Evolutionary conservation across 1,139 yeast species (phyloP), one percentile per base, ranked within the genome.

Genomic region (Hansenula sp.): DNA sequence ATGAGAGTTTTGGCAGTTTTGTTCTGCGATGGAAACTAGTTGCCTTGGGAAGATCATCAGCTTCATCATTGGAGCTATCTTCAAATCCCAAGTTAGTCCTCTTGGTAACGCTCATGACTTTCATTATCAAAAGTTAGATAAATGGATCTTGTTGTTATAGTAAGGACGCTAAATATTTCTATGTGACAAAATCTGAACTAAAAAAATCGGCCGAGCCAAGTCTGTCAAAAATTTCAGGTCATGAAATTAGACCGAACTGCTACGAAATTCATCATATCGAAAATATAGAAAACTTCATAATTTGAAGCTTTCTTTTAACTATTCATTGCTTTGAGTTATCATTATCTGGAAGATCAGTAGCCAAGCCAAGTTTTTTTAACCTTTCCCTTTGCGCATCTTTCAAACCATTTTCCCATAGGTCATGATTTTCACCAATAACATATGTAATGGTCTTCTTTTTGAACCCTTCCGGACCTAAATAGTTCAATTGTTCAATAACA

Each of bases 391-490:
- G 54, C 1, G 41, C 51, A 2, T 54, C 48, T 36, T 59, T 60
- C 33, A 66, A 47, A 0, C 66, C 67, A 30, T 60, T 51, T 19
- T 65, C 63, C 94, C 95, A 89, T 33, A 90, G 68, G n/a, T 79
- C 83, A 58, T 87, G 95, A 47, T 79, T 78, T 53, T 86, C 96
- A 5, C 93, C 91, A 29, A 90, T 52, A 3, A 76, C 68, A 59
- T 82, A 88, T 0, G 81, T 72, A 37, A 76, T 55, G 1, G 76
- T 72, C 39, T 66, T 65, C 48, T 76, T 72, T 54, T 69, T 68
- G 54, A 71, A 77, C 0, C 84, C 83, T 9, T 66, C 61, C 2
- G 68, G 66, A 2, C 85, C 88, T 34, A 77, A 59, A 45, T 72
- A 59, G 35, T 69, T 65, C 48, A 93, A 67, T 50, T 81, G 82